These are phyloP conservation scores for Peribolospora baueri DNA, from an alignment of 768 basidiomycete genomes.

Conservation along the genomic window DNA sequence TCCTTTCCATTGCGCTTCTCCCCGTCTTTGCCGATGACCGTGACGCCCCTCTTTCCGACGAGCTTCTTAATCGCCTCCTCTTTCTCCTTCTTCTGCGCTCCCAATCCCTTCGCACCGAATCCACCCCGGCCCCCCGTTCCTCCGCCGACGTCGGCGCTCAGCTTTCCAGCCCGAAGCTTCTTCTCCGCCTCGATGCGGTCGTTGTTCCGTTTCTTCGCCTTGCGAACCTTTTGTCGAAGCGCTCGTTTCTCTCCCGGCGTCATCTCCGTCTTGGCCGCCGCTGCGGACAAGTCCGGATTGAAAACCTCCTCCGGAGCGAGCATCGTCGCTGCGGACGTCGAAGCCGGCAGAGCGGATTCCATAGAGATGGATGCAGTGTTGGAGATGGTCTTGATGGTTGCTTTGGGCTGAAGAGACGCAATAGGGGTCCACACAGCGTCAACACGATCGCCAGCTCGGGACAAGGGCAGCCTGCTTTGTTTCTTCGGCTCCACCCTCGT, in stretches of 20 bases:
- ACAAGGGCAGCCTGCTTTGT: neutral
- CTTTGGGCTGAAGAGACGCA: constrained; percentile 42
- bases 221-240: constrained; percentile 24
- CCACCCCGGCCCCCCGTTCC: constrained; percentile 37
- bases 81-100: constrained; percentile 33
- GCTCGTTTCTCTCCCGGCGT: constrained; percentile 62
- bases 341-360: constrained; percentile 75
- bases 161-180: constrained; percentile 18
- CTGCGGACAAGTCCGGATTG: constrained; percentile 23
- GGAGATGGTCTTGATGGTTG: constrained; percentile 54
- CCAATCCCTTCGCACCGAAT: constrained; percentile 23
- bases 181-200: constrained; percentile 32
- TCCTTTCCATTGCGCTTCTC: constrained; percentile 5
- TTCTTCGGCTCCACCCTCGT: too few species aligned
- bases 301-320: constrained; percentile 87
- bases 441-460: neutral
- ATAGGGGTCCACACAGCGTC: neutral
- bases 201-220: constrained; percentile 34
- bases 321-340: constrained; percentile 46
- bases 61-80: constrained; percentile 55
- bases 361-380: constrained; percentile 58
- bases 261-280: constrained; percentile 43
- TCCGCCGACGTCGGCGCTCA: constrained; percentile 32
- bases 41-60: constrained; percentile 62
- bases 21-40: constrained; percentile 49